These are phyloP conservation scores for Ophiocordyceps camponoti-saundersi DNA, from an alignment of 2,329 filamentous ascomycete species.

Conservation along the genomic window DNA sequence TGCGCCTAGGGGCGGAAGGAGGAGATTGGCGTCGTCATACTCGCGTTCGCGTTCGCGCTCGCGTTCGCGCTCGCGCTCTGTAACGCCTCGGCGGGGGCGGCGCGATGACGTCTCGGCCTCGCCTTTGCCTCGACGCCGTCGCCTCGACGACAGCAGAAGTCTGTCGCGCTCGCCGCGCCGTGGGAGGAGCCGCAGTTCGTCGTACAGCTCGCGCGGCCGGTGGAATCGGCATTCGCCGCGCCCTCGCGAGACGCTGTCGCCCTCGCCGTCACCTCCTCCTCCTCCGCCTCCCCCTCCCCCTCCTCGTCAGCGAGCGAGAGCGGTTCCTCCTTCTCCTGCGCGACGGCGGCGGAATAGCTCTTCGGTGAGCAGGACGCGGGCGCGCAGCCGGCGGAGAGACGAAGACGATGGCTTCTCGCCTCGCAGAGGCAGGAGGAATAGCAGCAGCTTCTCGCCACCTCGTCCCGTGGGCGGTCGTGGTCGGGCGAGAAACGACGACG, in stretches of 20 bases:
- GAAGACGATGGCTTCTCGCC: not conserved
- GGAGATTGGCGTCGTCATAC: not conserved
- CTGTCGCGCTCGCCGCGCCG: not conserved
- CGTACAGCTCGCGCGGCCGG: not conserved
- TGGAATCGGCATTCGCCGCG: too few relatives aligned
- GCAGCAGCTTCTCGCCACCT: too few relatives aligned
- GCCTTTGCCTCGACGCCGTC: not conserved
- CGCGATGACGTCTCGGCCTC: not conserved
- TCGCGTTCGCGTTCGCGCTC: not conserved
- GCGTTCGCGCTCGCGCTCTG: not conserved
- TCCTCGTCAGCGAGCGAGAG: too few relatives aligned
- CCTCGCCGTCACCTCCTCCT: too few relatives aligned
- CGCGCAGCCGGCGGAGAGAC: not conserved
- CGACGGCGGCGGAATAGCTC: constrained; percentile 1
- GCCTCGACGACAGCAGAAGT: not conserved
- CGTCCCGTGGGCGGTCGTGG: too few relatives aligned
- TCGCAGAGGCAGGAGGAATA: not conserved
- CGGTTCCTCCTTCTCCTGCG: constrained; percentile 2
- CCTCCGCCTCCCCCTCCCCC: too few relatives aligned
- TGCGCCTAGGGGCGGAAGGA: not conserved
- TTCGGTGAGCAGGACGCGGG: not conserved
- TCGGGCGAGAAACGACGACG: too few relatives aligned
- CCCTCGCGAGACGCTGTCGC: too few relatives aligned
- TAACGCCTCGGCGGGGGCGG: too few relatives aligned
- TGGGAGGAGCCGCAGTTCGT: not conserved